Base-by-base conservation (phyloP, 208 protist species). In the Leishmania braziliensis region DNA sequence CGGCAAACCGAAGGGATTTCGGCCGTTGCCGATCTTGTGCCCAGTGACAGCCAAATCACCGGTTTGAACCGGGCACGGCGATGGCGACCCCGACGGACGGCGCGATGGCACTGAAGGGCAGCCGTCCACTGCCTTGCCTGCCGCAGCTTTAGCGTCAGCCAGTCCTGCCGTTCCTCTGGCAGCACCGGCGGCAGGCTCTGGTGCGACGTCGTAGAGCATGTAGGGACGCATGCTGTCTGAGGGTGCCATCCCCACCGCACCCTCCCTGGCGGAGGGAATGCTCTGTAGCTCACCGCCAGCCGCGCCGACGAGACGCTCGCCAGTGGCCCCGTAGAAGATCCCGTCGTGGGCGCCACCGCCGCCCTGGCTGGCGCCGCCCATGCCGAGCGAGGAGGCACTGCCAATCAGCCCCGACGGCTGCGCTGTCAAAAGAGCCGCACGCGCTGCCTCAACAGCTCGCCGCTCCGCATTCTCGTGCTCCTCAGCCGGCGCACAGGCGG, bases 151-250 rank as follows among this genome's bases (percentile, higher is more conserved):
- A 46, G 51, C 70, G 23, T 12, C 26, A 1, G 60, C 51, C 48
- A 5, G 43, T 46, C 36, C 39, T 68, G 75, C 51, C 1, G 26
- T 12, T 36, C 51, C 46, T 23, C 12, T 63, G 48, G 60, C 43
- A n/a, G 46, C 69, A 51, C 6, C 23, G 46, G 26, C 46, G 10
- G 43, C 69, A 36, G 18, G 46, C 68, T 68, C 58, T 9, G 58
- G 62, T n/a, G 33, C 14, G 9, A n/a, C 65, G 78, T 90, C 86
- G 75, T 89, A 85, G 29, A 90, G 54, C 86, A 90, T 89, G 79
- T 85, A 83, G 5, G 84, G 83, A 43, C 81, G 82, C 86, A 92
- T 90, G 73, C 86, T 89, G n/a, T 86, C 86, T 23, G 84, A 85
- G 10, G 86, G 89, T 20, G 70, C 80, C 72, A 84, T 71, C 14